These are phyloP conservation scores for Protea cynaroides DNA, from an alignment of 164 flowering plant species.

Conservation along the genomic window DNA sequence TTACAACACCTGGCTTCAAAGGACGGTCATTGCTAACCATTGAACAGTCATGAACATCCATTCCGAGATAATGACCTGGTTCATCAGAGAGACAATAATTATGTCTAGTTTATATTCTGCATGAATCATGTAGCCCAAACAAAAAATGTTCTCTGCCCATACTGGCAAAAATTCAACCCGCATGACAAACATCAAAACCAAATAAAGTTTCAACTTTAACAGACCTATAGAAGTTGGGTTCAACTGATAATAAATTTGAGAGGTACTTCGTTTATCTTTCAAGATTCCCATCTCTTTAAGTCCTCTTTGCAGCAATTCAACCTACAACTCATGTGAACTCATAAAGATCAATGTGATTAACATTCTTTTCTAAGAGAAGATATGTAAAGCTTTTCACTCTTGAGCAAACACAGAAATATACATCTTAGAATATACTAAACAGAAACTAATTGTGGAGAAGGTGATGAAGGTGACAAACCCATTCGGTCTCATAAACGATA, in stretches of 20 bases:
- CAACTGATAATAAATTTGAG: slow-evolving; percentile 49
- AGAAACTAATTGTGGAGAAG: too few species aligned
- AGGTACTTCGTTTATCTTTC: slow-evolving; percentile 30
- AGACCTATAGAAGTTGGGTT: slow-evolving; percentile 94
- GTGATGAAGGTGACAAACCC: too few species aligned
- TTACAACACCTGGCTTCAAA: slow-evolving; percentile 92
- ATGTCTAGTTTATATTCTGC: neutral
- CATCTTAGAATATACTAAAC: too few species aligned
- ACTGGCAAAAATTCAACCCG: neutral
- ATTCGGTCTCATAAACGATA: too few species aligned
- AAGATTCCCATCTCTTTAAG: slow-evolving; percentile 69
- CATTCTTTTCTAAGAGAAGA: neutral
- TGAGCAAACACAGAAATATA: neutral
- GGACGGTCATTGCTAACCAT: slow-evolving; percentile 51
- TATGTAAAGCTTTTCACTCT: neutral
- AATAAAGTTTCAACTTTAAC: neutral
- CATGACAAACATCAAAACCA: neutral
- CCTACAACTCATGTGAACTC: slow-evolving; percentile 32
- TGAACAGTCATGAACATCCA: slow-evolving; percentile 95
- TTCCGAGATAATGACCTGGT: slow-evolving; percentile 94
- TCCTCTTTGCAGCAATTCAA: slow-evolving; percentile 60
- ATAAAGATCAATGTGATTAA: neutral
- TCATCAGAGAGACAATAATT: slow-evolving; percentile 4
- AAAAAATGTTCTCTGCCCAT: too few species aligned
- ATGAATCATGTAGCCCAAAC: neutral